A percentile compares a stretch with the other conserved stretches of the same genome.
phyloP scores from a whole-genome alignment of 148 eudicot genomes.

The Mesembryanthemum crystallinum region DNA sequence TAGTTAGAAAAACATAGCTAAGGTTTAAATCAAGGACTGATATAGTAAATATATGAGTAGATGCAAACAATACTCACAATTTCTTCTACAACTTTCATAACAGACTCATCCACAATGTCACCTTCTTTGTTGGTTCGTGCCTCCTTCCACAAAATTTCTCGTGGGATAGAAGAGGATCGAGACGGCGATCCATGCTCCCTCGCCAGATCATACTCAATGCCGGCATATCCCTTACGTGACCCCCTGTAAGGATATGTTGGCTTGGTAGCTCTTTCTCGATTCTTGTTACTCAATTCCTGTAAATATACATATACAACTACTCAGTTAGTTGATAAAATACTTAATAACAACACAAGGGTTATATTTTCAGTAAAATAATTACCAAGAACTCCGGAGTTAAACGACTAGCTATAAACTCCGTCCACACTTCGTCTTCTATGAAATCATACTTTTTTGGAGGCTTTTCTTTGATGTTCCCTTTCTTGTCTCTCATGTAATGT shows the following conservation, averaged over 20 bases:
- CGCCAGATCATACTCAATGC: conserved; percentile 15
- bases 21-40: not conserved
- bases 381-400: too few relatives aligned
- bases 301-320: not conserved
- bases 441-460: conserved; percentile 5
- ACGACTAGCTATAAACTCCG: not conserved
- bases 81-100: conserved; percentile 2
- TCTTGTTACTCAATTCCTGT: not conserved
- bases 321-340: not conserved
- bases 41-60: not conserved
- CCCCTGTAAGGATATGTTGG: conserved; percentile 1
- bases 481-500: not conserved
- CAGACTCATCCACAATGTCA: not conserved
- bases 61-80: not conserved
- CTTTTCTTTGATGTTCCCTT: conserved; percentile 1
- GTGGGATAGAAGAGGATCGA: not conserved
- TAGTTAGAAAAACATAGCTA: too few relatives aligned
- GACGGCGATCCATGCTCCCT: not conserved
- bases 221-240: conserved; percentile 16
- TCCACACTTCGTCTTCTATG: conserved; percentile 14
- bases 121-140: conserved; percentile 1
- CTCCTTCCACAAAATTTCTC: conserved; percentile 6
- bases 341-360: not conserved
- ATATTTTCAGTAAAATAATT: too few relatives aligned
- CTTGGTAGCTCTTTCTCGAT: not conserved